Conservation (phyloP, 257 asterid species). For the Apocynum venetum region DNA sequence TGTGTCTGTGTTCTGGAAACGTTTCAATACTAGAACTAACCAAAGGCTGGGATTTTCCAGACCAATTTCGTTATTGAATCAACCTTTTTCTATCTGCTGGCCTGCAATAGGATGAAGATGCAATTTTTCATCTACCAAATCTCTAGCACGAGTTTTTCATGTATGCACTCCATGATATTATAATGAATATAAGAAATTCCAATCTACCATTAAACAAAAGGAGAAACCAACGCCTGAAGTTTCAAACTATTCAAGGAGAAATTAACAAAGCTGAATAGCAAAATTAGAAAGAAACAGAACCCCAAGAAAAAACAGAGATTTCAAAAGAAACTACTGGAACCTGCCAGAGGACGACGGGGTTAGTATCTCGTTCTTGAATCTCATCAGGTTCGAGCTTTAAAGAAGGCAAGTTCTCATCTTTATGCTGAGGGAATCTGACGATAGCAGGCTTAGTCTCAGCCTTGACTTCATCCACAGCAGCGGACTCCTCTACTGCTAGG, state of each 20-base stretch:
- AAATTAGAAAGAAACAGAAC: not conserved
- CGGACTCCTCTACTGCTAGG: not conserved
- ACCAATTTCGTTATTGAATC: not conserved
- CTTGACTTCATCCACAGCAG: not conserved
- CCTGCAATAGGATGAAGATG: not conserved
- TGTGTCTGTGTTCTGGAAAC: not conserved
- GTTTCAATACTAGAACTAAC: not conserved
- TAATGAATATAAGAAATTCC: not conserved
- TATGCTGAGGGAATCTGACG: not conserved
- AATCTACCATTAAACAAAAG: not conserved
- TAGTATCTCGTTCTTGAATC: conserved; percentile 3
- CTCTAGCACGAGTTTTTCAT: not conserved
- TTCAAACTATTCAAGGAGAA: not conserved
- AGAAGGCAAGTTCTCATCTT: not conserved
- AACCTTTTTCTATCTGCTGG: not conserved
- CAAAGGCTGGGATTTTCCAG: not conserved
- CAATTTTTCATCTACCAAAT: not conserved
- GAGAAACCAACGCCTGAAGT: not conserved
- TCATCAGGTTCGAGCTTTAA: not conserved
- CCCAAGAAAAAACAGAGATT: not conserved
- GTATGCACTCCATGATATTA: not conserved
- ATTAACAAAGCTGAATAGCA: not conserved
- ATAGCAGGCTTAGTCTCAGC: not conserved
- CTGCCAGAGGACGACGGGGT: conserved; percentile 9
- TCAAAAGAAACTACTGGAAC: not conserved